Evolutionary conservation across 2,329 filamentous ascomycete species (phyloP), one percentile per base, ranked within the genome.

Genomic region (Zasmidium cellare): DNA sequence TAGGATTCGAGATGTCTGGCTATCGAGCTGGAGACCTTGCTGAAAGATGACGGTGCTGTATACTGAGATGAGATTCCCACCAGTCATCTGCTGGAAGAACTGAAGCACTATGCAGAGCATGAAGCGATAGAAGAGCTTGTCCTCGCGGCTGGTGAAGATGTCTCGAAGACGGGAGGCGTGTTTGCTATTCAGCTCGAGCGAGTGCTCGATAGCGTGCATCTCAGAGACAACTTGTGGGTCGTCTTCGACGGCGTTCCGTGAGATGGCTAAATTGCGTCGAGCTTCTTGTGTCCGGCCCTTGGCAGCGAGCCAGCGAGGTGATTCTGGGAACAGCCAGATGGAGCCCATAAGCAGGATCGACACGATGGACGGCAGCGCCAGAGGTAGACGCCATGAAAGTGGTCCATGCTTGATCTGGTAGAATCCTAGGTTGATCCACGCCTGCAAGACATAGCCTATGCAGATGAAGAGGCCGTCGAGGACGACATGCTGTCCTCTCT

Each of bases 51-150:
- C 67, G 9, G 68, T 67, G 18, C 59, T 60, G 60, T 71, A 71
- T 18, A 65, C 64, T 20, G 61, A 62, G 44, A 71, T 66, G 50
- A 69, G 55, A 67, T 67, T 72, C 67, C 74, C 77, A 45, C 79
- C 79, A 59, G 76, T 75, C 77, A 80, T 80, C 64, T 82, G 79
- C 68, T 82, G 79, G 64, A 77, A 75, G 67, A 80, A 79, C 57
- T 82, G 79, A 46, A 81, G 67, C 38, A 80, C 71, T 51, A 81
- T 77, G 64, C 79, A 81, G 12, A 82, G 76, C 1, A 70, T 70
- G 66, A 81, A 81, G 23, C 82, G 78, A 70, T 84, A 82, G n/a
- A 65, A 58, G 1, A 81, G 74, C 69, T 79, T 79, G 53, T 82
- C 79, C 9, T 80, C 75, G 55, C 79, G 79, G 73, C 78, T 80